phyloP scores from a whole-genome alignment of 768 basidiomycete genomes.

The Sarcodon sp. region DNA sequence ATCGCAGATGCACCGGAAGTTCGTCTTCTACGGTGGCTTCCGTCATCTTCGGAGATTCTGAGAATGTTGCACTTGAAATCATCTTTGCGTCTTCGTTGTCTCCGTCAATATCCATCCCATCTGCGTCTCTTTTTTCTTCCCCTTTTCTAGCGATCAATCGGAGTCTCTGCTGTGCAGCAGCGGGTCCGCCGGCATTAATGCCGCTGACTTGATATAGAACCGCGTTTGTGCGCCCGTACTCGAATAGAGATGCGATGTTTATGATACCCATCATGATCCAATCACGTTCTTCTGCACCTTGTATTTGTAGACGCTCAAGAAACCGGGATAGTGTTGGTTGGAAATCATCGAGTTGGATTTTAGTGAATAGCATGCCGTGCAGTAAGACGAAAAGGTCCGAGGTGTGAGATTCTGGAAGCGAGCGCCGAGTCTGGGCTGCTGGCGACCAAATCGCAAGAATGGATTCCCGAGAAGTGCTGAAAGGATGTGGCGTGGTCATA shows the following conservation, averaged over 20 bases:
- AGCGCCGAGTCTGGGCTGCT: conserved; percentile 57
- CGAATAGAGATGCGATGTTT: conserved; percentile 72
- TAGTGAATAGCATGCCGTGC: conserved; percentile 96
- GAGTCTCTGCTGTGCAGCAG: conserved; percentile 35
- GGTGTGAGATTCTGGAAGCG: conserved; percentile 58
- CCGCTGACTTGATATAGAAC: conserved; percentile 54
- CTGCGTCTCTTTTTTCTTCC: conserved; percentile 24
- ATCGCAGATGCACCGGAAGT: conserved; percentile 52
- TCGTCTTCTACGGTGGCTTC: conserved; percentile 22
- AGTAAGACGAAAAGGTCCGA: conserved; percentile 82
- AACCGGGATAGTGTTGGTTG: conserved; percentile 68
- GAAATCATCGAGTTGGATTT: conserved; percentile 91
- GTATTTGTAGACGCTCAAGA: conserved; percentile 75
- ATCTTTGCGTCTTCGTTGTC: conserved; percentile 14
- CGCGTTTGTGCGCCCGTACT: conserved; percentile 73
- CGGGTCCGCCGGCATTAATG: conserved; percentile 22
- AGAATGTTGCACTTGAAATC: conserved; percentile 7
- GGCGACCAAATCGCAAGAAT: conserved; percentile 82
- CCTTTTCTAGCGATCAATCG: conserved; percentile 19
- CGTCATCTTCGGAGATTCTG: background rate
- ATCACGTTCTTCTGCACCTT: conserved; percentile 64
- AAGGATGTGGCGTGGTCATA: conserved; percentile 86
- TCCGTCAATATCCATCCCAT: conserved; percentile 54
- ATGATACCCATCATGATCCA: conserved; percentile 96
- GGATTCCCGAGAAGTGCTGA: conserved; percentile 79